A percentile compares a stretch with the other conserved stretches of the same genome.
Conservation (phyloP, 2,329 filamentous ascomycete genomes). For the Penicillium vulpinum region DNA sequence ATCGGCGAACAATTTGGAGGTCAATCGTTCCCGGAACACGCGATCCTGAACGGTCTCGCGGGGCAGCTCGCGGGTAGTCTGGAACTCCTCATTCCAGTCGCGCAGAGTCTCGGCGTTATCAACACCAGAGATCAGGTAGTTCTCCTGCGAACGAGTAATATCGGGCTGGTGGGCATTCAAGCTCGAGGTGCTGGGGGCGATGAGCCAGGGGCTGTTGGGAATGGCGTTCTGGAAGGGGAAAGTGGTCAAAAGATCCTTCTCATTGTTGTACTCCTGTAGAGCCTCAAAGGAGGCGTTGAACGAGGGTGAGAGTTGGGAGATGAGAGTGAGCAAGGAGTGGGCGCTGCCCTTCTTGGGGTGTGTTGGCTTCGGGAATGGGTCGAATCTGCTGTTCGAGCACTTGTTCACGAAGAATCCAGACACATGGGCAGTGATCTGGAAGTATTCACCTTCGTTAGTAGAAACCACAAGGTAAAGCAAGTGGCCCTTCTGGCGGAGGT, state of each 20-base stretch:
- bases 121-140: constrained; percentile 82
- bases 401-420: constrained; percentile 98
- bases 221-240: constrained; percentile 96
- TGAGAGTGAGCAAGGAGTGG: constrained; percentile 81
- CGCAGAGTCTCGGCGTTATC: constrained; percentile 92
- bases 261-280: constrained; percentile 80
- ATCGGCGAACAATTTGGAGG: constrained; percentile 95
- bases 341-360: constrained; percentile 74
- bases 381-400: constrained; percentile 91
- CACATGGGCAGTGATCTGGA: constrained; percentile 89
- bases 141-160: constrained; percentile 86
- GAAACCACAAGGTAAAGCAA: constrained; percentile 85
- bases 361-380: constrained; percentile 73
- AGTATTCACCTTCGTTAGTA: constrained; percentile 92
- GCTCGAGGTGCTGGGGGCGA: constrained; percentile 64
- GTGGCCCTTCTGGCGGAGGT: constrained; percentile 87
- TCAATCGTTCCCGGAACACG: constrained; percentile 89
- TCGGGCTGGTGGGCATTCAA: constrained; percentile 75
- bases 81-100: constrained; percentile 99
- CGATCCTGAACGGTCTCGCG: constrained; percentile 93
- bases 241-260: constrained; percentile 82
- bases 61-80: constrained; percentile 91
- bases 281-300: constrained; percentile 75
- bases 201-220: constrained; percentile 87
- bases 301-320: constrained; percentile 76